phyloP scores from a whole-genome alignment of 1,284 basidiomycete species.

The Ceratobasidium sp. region DNA sequence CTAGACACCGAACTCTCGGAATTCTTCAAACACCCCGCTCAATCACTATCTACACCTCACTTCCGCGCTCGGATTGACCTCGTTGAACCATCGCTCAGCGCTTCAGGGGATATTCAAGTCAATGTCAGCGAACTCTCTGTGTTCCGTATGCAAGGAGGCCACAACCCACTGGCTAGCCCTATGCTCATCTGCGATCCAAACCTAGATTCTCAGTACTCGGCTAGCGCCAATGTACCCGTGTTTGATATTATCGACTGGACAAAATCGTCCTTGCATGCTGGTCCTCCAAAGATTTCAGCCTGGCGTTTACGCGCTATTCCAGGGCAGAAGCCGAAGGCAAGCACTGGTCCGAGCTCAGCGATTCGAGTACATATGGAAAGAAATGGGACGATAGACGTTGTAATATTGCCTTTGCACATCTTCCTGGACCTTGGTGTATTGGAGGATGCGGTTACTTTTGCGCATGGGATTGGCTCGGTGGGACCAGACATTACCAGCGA shows the following conservation, averaged over 20 bases:
- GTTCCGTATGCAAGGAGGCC: conserved; percentile 53
- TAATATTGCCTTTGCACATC: conserved; percentile 71
- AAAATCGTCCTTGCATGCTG: conserved; percentile 60
- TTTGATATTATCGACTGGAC: conserved; percentile 75
- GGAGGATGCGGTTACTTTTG: conserved; percentile 59
- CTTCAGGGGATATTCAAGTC: conserved; percentile 49
- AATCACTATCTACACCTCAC: conserved; percentile 47
- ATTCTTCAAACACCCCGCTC: conserved; percentile 62
- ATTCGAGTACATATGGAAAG: conserved; percentile 20
- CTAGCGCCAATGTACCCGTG: conserved; percentile 56
- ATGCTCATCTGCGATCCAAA: conserved; percentile 46
- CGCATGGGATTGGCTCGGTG: conserved; percentile 19
- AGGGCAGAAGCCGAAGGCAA: conserved; percentile 45
- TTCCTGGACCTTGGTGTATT: conserved; percentile 77
- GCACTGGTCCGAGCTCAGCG: conserved; percentile 1
- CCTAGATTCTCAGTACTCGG: conserved; percentile 45
- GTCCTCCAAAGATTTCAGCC: conserved; percentile 70
- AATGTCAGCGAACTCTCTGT: conserved; percentile 64
- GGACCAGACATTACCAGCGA: conserved; percentile 10
- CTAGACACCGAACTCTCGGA: conserved; percentile 57
- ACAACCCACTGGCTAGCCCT: conserved; percentile 40
- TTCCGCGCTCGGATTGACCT: conserved; percentile 41
- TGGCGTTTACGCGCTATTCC: conserved; percentile 48
- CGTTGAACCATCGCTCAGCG: conserved; percentile 29
- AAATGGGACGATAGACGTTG: conserved; percentile 51